phyloP scores from a whole-genome alignment of 352 stramenopile genomes.

The Pythium grandisporangium region DNA sequence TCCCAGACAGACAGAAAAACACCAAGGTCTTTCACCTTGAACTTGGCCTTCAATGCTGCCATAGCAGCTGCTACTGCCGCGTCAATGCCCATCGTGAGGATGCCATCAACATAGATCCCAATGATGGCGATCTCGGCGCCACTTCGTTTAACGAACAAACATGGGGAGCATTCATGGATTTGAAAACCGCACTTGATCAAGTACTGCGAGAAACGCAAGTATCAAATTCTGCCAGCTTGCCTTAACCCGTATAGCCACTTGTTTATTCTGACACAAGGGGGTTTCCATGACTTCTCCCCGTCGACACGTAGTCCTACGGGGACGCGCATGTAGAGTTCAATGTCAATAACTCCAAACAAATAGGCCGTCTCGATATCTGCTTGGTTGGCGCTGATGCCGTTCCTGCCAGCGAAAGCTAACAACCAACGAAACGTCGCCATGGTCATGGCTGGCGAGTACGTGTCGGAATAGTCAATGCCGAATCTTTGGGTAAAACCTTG shows the following conservation, averaged over 20 bases:
- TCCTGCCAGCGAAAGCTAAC: conserved; percentile 9
- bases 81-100: conserved; percentile 12
- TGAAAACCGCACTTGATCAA: conserved; percentile 9
- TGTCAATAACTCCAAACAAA: conserved; percentile 9
- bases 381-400: conserved; percentile 7
- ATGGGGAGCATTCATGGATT: conserved; percentile 7
- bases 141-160: conserved; percentile 10
- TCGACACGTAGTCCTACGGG: conserved; percentile 11
- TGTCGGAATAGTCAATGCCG: conserved; percentile 12
- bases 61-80: conserved; percentile 7
- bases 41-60: conserved; percentile 9
- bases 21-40: conserved; percentile 11
- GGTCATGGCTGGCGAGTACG: conserved; percentile 13
- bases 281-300: conserved; percentile 6
- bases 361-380: conserved; percentile 13
- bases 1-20: conserved; percentile 9
- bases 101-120: conserved; percentile 13
- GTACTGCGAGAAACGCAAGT: conserved; percentile 10
- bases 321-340: conserved; percentile 12
- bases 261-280: conserved; percentile 6
- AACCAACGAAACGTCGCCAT: conserved; percentile 13
- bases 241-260: conserved; percentile 11
- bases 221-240: conserved; percentile 12
- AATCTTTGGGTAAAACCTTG: conserved; percentile 10
- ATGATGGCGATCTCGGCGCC: conserved; percentile 11